These are phyloP conservation scores for Arabis alpina DNA, from an alignment of 345 rosid genomes.

Conservation along the genomic window DNA sequence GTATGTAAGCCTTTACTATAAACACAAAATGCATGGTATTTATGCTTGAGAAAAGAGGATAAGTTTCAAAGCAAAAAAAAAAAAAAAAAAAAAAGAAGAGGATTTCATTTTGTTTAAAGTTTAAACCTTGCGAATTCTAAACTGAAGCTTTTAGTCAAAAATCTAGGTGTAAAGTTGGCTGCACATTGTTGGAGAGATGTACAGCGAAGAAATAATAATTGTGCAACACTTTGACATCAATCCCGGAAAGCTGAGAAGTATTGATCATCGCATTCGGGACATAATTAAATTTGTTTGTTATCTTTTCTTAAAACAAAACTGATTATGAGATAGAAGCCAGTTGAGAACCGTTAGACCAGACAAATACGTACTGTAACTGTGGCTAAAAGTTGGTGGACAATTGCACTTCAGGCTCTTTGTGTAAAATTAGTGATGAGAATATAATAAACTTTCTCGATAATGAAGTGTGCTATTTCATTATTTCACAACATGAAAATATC, in stretches of 20 bases:
- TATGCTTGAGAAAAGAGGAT: background rate
- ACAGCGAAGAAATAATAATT: background rate
- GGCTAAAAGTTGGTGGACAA: conserved; percentile 9
- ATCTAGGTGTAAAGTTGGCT: conserved; percentile 1
- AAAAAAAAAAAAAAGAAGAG: no score
- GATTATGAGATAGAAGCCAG: background rate
- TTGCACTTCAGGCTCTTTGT: no score
- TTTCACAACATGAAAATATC: no score
- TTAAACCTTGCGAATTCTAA: background rate
- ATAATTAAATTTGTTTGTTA: no score
- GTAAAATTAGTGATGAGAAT: no score
- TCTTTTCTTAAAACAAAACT: background rate
- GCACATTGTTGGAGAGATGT: conserved; percentile 10
- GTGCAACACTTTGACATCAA: conserved; percentile 13
- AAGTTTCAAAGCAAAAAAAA: no score
- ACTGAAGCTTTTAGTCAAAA: conserved; percentile 11
- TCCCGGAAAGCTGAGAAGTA: background rate
- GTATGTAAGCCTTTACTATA: no score
- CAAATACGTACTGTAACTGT: background rate
- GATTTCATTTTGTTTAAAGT: background rate
- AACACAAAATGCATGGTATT: conserved; percentile 3
- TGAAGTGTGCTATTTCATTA: no score
- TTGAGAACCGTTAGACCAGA: conserved; percentile 26
- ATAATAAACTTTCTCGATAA: no score
- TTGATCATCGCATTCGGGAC: no score